Conservation (phyloP, 2,329 filamentous ascomycete genomes). For the Trichothecium sympodiale region DNA sequence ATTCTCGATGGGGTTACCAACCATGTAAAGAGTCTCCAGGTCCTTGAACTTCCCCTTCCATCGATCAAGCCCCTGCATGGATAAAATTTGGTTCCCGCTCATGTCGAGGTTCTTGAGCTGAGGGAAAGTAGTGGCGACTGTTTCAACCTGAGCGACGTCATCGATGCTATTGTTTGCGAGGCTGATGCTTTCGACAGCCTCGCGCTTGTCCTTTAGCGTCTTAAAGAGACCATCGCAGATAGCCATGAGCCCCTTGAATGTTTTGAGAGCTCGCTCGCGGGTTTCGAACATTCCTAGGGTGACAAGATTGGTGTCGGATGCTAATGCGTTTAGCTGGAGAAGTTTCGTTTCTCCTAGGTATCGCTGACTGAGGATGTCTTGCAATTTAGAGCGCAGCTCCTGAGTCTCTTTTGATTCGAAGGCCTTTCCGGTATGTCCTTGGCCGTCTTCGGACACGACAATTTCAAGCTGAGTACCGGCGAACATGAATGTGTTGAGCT, state of each 20-base stretch:
- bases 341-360: conserved; percentile 65
- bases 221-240: conserved; percentile 73
- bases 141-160: conserved; percentile 60
- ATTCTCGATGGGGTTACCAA: conserved; percentile 62
- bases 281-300: conserved; percentile 66
- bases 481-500: conserved; percentile 58
- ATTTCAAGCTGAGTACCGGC: conserved; percentile 52
- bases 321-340: conserved; percentile 71
- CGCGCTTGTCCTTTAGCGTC: conserved; percentile 57
- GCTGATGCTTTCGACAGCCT: conserved; percentile 71
- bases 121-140: conserved; percentile 69
- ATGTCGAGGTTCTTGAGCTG: conserved; percentile 83
- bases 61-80: conserved; percentile 53
- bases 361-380: conserved; percentile 59
- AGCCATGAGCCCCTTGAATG: conserved; percentile 85
- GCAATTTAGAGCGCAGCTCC: conserved; percentile 58
- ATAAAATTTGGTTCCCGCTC: conserved; percentile 68
- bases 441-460: conserved; percentile 33
- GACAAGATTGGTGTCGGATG: conserved; percentile 58
- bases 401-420: conserved; percentile 40
- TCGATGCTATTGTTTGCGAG: conserved; percentile 71
- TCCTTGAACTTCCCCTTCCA: conserved; percentile 73
- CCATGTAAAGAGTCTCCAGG: conserved; percentile 71
- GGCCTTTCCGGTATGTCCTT: conserved; percentile 19
- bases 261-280: conserved; percentile 65